Evolutionary conservation across 345 rosid genomes (phyloP).

Genomic region (Leavenworthia alabamica): DNA sequence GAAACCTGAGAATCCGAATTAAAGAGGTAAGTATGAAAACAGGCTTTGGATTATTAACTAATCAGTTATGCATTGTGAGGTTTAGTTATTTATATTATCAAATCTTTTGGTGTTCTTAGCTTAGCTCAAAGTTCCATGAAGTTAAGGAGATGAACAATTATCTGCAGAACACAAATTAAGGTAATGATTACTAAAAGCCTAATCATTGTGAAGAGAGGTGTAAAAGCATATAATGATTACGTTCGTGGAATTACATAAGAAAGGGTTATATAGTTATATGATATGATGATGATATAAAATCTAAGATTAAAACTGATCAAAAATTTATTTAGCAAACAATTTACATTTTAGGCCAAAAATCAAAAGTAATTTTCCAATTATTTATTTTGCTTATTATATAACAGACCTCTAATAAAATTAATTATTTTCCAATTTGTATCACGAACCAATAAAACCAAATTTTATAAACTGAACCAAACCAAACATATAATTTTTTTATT

Average conservation of each 20-base stretch:
- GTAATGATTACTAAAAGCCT: not conserved
- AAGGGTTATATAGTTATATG: not conserved
- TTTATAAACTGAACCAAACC: too few relatives aligned
- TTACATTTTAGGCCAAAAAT: not conserved
- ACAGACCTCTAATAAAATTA: too few relatives aligned
- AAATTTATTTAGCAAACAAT: too few relatives aligned
- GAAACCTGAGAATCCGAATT: slow-evolving; percentile 32
- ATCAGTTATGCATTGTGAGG: not conserved
- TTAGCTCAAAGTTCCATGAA: slow-evolving; percentile 1
- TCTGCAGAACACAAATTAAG: slow-evolving; percentile 4
- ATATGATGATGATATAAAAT: too few relatives aligned
- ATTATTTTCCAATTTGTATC: too few relatives aligned
- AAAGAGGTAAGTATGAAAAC: slow-evolving; percentile 32
- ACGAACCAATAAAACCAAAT: too few relatives aligned
- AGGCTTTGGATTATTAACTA: not conserved
- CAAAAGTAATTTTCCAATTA: not conserved
- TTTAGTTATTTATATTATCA: not conserved
- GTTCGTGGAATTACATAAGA: not conserved
- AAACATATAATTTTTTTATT: too few relatives aligned
- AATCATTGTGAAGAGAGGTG: not conserved
- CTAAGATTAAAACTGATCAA: too few relatives aligned
- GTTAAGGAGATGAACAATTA: slow-evolving; percentile 1
- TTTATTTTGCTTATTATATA: not conserved
- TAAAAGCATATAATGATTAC: not conserved
- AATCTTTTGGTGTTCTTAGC: not conserved